Evolutionary conservation across 805 yeast genomes (phyloP), one percentile per base, ranked within the genome.

Genomic region (Kluyveromyces starmeri): DNA sequence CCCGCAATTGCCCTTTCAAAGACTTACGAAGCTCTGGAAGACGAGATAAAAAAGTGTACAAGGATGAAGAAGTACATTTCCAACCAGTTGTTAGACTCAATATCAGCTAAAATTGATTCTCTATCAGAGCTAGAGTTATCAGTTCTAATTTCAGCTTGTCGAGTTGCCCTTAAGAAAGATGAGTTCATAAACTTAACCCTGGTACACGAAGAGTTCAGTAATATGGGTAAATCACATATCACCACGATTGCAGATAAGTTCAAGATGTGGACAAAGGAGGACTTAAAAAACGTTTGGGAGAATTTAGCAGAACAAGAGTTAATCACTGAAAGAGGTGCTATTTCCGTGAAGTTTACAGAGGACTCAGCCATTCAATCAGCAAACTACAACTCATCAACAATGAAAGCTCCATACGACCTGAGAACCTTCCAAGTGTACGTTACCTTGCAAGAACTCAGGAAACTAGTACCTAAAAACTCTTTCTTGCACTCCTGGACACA

Each of bases 211-310:
- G 97, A 89, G 53, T 89, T 84, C 55, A 49, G 51, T n/a, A 62
- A 59, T 2, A 68, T 77, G 65, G 64, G 75, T 28, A 68, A 70
- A 36, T 41, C 50, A 0, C 19, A 16, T 12, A n/a, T 21, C 13
- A 30, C 33, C 9, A 20, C 24, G 11, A 21, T 20, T 20, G 33
- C 33, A 2, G 37, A 36, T 7, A 55, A 65, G 37, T 69, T 71
- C 37, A 50, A 64, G 17, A 50, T 71, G 5, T 76, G 88, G 84
- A 61, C 75, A 4, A 64, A 75, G 37, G 70, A 64, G 21, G 71
- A 78, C 18, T 67, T 85, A 42, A 67, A 71, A 30, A 71, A 71
- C 25, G 71, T 83, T 23, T 86, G 96, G 96, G 92, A 83, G 44
- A 61, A 70, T 2, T 53, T 86, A 20, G 71, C 71, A 42, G 60